Percentiles rank a stretch among this genome's conserved stretches.
phyloP scores from a whole-genome alignment of 768 basidiomycete species.

The Chalciporus sphaerocephalus region DNA sequence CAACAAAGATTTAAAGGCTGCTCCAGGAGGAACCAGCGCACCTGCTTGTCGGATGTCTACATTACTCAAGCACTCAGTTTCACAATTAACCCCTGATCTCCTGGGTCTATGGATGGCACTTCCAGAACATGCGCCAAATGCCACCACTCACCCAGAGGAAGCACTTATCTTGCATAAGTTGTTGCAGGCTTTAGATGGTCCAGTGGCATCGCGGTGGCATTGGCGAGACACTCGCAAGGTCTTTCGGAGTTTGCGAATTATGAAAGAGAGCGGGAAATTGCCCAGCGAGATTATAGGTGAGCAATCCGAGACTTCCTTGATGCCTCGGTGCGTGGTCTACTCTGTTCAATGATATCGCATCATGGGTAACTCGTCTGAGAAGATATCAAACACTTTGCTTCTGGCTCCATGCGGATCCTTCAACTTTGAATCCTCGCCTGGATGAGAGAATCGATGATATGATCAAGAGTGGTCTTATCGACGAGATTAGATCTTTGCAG shows the following conservation, averaged over 20 bases:
- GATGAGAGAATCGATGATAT: constrained; percentile 83
- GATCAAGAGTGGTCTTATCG: constrained; percentile 80
- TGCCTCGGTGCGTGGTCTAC: constrained; percentile 46
- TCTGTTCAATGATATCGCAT: background rate
- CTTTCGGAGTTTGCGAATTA: constrained; percentile 68
- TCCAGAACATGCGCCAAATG: constrained; percentile 56
- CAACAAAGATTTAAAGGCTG: constrained; percentile 18
- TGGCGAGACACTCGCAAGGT: constrained; percentile 95
- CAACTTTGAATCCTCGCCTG: constrained; percentile 59
- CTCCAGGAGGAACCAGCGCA: constrained; percentile 2
- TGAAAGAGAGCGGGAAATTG: constrained; percentile 61
- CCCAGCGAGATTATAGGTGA: constrained; percentile 67
- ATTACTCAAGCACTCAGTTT: constrained; percentile 40
- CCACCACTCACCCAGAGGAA: constrained; percentile 47
- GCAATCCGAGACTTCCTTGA: constrained; percentile 44
- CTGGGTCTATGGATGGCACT: constrained; percentile 50
- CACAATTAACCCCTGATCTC: constrained; percentile 44
- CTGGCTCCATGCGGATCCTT: constrained; percentile 81
- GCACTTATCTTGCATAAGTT: constrained; percentile 66
- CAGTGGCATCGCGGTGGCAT: constrained; percentile 83
- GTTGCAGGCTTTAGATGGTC: constrained; percentile 63
- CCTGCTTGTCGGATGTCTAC: constrained; percentile 27
- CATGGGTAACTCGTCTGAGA: constrained; percentile 1
- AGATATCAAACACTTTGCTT: constrained; percentile 86
- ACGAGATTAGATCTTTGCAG: constrained; percentile 66